Evolutionary conservation across 495 filamentous ascomycete genomes (phyloP), one percentile per base, ranked within the genome.

Genomic region (Clavariopsis aquatica): DNA sequence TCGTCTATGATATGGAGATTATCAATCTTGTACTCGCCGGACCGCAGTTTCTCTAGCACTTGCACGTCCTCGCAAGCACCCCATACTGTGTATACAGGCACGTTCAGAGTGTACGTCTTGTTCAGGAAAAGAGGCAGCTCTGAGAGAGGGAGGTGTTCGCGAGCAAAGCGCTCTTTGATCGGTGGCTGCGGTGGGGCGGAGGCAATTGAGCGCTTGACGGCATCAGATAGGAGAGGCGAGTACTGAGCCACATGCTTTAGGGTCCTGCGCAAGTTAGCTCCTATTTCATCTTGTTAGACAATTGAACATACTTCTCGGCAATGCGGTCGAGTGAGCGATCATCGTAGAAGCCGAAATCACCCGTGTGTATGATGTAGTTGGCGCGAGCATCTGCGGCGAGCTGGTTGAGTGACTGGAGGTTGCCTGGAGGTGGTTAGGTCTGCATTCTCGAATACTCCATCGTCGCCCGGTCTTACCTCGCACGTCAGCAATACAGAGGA

Each of bases 321-420:
- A 99, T 98, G 59, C 95, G 89, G 70, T 99, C 93, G 31, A 99
- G 79, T 10, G 95, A 99, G 43, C 86, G 89, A 54, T 95, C 91
- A 74, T 99, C 95, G 78, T 99, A 99, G 79, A 99, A 99, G 57
- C 95, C 95, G 74, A 99, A 99, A 74, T 99, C 95, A 73, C 95
- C 95, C 34, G 95, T 98, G 77, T 99, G 94, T 66, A 99, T 90
- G 71, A 99, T 95, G 75, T 96, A 89, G 77, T 96, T 91, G 57
- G 94, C 94, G 71, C 88, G 88, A 56, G 95, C 94, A 72, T 92
- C 86, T 75, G 88, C 92, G 61, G 95, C 95, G 57, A 98, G 86
- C 43, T 98, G 92, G 79, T 99, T 99, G 69, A 99, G 81, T 62
- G 94, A 97, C 77, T 87, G 87, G 56, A 99, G 82, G 74, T 96